These are phyloP conservation scores for Fusarium sp. DNA, from an alignment of 2,329 filamentous ascomycete species.

Conservation along the genomic window DNA sequence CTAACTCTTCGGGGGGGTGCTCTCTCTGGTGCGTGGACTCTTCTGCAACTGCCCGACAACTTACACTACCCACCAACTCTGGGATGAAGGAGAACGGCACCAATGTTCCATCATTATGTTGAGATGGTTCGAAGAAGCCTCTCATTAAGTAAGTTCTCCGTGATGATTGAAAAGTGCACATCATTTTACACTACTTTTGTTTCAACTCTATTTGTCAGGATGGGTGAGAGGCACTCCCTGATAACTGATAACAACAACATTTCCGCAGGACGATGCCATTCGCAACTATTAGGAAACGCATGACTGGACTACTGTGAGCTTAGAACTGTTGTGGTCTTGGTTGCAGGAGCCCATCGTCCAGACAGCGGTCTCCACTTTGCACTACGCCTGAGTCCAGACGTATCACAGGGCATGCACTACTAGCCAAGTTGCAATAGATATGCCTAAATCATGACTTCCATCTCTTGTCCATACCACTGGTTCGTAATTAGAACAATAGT, in stretches of 20 bases:
- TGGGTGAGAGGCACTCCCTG: background rate
- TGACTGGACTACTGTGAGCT: background rate
- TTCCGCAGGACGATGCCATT: background rate
- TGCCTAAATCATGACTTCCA: background rate
- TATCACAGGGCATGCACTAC: constrained; percentile 2
- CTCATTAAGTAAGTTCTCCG: background rate
- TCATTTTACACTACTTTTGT: no score
- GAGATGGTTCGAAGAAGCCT: background rate
- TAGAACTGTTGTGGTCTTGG: background rate
- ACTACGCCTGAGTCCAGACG: background rate
- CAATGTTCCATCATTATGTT: background rate
- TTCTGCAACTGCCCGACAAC: background rate
- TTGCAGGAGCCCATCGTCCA: no score
- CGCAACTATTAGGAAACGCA: background rate
- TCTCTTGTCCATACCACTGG: background rate
- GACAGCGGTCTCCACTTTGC: background rate
- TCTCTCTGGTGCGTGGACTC: background rate
- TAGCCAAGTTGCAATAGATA: constrained; percentile 1
- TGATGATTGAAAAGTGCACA: no score
- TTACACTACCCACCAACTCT: background rate
- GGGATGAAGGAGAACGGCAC: background rate
- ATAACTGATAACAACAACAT: background rate
- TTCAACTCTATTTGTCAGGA: no score
- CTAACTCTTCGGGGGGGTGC: background rate
- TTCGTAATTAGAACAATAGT: background rate